A percentile compares a stretch with the other conserved stretches of the same genome.
Conservation (phyloP, 2,329 filamentous ascomycete genomes). For the Claviceps arundinis region DNA sequence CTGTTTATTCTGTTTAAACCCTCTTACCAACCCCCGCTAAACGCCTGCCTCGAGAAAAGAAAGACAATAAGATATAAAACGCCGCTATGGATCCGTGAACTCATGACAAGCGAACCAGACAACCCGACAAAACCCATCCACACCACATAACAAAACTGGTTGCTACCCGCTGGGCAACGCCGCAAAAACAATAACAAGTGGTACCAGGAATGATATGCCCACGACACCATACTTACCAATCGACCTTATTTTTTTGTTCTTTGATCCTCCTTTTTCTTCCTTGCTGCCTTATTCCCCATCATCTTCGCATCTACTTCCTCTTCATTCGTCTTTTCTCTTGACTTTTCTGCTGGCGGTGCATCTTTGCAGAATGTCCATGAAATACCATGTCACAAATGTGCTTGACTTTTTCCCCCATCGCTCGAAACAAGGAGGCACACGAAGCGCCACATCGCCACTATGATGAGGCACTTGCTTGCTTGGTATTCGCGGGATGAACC, state of each 20-base stretch:
- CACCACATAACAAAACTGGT: neutral
- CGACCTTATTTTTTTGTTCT: neutral
- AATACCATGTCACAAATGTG: neutral
- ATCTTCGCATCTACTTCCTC: no score
- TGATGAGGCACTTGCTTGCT: slow-evolving; percentile 5
- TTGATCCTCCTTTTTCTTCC: no score
- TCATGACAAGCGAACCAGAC: neutral
- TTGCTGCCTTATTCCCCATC: no score
- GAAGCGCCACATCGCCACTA: slow-evolving; percentile 1
- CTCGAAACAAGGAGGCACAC: neutral
- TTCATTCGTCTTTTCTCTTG: neutral
- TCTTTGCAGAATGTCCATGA: neutral
- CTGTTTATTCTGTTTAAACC: neutral
- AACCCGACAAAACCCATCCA: neutral
- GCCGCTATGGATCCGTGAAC: neutral
- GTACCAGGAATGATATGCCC: neutral
- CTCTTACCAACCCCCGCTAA: neutral
- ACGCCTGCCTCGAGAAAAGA: neutral
- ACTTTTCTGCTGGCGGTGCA: neutral
- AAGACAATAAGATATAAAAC: neutral
- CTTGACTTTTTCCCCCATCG: neutral
- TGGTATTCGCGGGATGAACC: slow-evolving; percentile 6
- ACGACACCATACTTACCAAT: neutral
- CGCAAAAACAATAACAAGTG: neutral
- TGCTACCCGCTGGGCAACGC: neutral